phyloP scores from a whole-genome alignment of 108 stramenopile genomes.

The Discostella stelligeroides region DNA sequence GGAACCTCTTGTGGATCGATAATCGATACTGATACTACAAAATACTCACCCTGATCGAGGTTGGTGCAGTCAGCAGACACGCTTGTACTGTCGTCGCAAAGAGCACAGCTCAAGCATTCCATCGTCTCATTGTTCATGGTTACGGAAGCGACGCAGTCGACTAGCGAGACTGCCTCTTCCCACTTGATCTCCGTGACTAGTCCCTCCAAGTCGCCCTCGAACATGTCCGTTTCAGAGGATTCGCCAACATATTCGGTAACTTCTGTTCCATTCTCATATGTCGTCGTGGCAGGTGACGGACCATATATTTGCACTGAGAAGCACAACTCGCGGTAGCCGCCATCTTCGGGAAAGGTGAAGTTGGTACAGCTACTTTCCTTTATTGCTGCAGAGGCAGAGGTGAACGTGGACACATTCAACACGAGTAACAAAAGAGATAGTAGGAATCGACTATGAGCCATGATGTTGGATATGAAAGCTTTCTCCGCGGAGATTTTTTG shows the following conservation, averaged over 20 bases:
- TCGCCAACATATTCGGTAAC: neutral
- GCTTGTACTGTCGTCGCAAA: conserved; percentile 1
- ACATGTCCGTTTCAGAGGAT: neutral
- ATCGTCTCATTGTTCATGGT: neutral
- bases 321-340: conserved; percentile 1
- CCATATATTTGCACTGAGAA: neutral
- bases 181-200: neutral
- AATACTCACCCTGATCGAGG: neutral
- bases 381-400: neutral
- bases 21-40: too few species aligned
- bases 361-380: neutral
- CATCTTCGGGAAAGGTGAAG: neutral
- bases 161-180: neutral
- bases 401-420: neutral
- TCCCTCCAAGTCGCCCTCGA: neutral
- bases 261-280: neutral
- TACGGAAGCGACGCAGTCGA: neutral
- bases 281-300: neutral
- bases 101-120: neutral
- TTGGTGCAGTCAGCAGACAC: conserved; percentile 3
- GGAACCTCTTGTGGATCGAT: too few species aligned
- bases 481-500: too few species aligned
- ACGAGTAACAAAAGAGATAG: neutral
- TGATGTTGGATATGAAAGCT: too few species aligned
- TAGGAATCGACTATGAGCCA: neutral